Percentiles rank a stretch among this genome's conserved stretches.
Conservation (phyloP, 768 basidiomycete genomes). For the Lyophyllum decastes region DNA sequence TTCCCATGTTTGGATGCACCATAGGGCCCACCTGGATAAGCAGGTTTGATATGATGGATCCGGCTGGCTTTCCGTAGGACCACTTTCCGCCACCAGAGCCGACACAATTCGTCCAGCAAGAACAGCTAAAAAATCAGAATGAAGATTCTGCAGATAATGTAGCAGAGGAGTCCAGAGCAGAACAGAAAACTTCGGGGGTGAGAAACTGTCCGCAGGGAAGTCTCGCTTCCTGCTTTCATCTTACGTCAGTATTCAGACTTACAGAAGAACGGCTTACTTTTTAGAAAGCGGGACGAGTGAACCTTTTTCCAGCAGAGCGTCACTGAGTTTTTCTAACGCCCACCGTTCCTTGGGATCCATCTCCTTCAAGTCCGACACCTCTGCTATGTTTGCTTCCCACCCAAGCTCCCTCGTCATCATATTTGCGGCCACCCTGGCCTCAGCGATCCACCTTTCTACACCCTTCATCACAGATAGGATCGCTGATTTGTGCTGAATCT, state of each 20-base stretch:
- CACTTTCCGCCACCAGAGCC: constrained; percentile 24
- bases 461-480: constrained; percentile 55
- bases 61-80: constrained; percentile 14
- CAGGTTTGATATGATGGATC: constrained; percentile 56
- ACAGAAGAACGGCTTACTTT: constrained; percentile 53
- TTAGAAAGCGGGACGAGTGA: constrained; percentile 81
- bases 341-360: constrained; percentile 60
- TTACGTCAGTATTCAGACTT: constrained; percentile 44
- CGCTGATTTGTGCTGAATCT: constrained; percentile 48
- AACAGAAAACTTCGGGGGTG: constrained; percentile 54
- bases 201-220: constrained; percentile 40
- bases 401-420: constrained; percentile 45
- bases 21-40: constrained; percentile 70
- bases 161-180: constrained; percentile 70
- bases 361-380: constrained; percentile 30
- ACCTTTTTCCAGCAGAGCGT: constrained; percentile 68
- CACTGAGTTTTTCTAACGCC: constrained; percentile 70
- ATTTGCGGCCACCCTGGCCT: constrained; percentile 65
- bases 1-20: constrained; percentile 51
- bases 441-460: constrained; percentile 78
- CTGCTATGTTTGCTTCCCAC: constrained; percentile 40
- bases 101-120: constrained; percentile 49
- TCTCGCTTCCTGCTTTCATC: constrained; percentile 52
- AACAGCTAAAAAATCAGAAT: constrained; percentile 52
- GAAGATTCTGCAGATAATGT: constrained; percentile 53